Percentiles rank a stretch among this genome's conserved stretches.
phyloP scores from a whole-genome alignment of 306 rosid genomes.

The Quercus cerris region DNA sequence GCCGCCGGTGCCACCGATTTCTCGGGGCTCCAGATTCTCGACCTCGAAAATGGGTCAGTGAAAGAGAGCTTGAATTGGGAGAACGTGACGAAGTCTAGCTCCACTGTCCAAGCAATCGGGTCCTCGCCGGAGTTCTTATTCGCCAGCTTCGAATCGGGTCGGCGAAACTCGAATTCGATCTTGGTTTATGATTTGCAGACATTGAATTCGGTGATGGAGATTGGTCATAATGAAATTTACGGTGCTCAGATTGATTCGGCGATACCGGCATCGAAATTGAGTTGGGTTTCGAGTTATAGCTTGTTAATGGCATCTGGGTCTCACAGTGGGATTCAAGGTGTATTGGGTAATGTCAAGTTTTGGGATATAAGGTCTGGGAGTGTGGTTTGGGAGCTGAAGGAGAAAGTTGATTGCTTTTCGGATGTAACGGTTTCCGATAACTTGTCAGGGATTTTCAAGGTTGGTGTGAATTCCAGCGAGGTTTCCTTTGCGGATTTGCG shows the following conservation, averaged over 20 bases:
- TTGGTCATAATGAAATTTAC: constrained; percentile 69
- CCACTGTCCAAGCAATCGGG: constrained; percentile 89
- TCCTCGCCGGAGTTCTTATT: constrained; percentile 57
- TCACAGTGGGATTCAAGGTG: constrained; percentile 94
- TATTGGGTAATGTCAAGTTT: constrained; percentile 59
- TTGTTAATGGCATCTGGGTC: constrained; percentile 87
- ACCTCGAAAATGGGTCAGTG: constrained; percentile 49
- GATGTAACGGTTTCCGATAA: constrained; percentile 70
- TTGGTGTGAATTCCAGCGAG: constrained; percentile 82
- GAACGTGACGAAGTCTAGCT: constrained; percentile 74
- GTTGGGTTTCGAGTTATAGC: constrained; percentile 55
- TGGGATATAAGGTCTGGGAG: constrained; percentile 79
- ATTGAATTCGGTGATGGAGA: constrained; percentile 43
- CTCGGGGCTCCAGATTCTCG: constrained; percentile 81
- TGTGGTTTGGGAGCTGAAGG: constrained; percentile 64
- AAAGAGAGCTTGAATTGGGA: constrained; percentile 68
- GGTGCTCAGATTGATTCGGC: constrained; percentile 88
- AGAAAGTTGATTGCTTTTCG: constrained; percentile 77
- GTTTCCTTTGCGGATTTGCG: constrained; percentile 63
- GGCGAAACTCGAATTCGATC: constrained; percentile 82
- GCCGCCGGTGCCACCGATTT: constrained; percentile 95
- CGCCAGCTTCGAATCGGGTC: constrained; percentile 76
- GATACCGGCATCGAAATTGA: constrained; percentile 77
- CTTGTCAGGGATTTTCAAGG: constrained; percentile 61
- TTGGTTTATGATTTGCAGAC: constrained; percentile 65